Evolutionary conservation across 2,329 filamentous ascomycete species (phyloP), one percentile per base, ranked within the genome.

Genomic region (Biscogniauxia mediterranea): DNA sequence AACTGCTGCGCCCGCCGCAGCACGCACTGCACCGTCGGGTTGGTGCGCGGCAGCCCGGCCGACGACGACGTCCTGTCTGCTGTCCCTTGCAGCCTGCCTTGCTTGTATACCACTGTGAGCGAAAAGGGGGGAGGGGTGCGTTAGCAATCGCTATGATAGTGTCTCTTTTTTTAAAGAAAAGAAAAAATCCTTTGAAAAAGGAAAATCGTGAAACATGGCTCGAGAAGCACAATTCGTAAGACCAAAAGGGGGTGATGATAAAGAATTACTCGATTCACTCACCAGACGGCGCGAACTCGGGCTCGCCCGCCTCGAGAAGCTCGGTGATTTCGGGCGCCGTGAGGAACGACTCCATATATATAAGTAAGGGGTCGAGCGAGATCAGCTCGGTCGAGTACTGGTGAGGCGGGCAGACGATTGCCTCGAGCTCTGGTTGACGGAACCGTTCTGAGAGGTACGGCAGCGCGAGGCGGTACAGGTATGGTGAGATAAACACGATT

Each of bases 291-390:
- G 71, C 67, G 65, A 80, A 79, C 9, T 58, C 65, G 3, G 68
- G 66, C 46, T 77, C 74, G 55, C 74, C 76, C 1, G 73, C 73
- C 17, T 65, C 62, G 19, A 80, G 73, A 6, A 80, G 70, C 2
- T 73, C 69, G 0, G 69, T 57, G 46, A 75, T 75, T 63, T 80
- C 78, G 23, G 59, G 19, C 0, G 74, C 65, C 1, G 71, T 64
- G 49, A 80, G 68, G 69, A 80, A 77, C 58, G 72, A 63, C 66
- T 76, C 76, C 70, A 80, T 78, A 65, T 80, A 80, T 61, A 80
- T 76, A 8, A 80, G 70, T 0, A 80, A 69, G 1, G 78, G 78
- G 51, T 78, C 75, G 20, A 78, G 70, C 15, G 77, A 79, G 49
- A 80, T 69, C 51, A 80, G 73, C 58, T 78, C 74, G 0, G 76